Base-by-base conservation (phyloP, 2,329 filamentous ascomycete species). In the Akanthomyces dipterigenus region DNA sequence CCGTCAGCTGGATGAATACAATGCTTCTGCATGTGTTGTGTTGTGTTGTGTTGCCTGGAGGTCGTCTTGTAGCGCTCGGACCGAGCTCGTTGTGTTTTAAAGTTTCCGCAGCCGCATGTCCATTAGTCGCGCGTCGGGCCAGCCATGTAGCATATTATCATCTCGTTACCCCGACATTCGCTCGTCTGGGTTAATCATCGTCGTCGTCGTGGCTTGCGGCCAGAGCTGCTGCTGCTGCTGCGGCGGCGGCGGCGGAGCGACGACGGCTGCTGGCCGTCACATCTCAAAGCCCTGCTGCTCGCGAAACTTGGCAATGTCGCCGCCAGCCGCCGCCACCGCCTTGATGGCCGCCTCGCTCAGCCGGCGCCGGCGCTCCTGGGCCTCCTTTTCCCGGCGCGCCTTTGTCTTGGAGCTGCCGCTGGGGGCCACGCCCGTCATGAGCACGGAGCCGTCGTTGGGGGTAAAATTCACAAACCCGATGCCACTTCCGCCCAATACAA, bases 391-490 rank as follows among this genome's bases (percentile, higher is more conserved):
- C 55, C 95, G 79, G 60, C 92, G 79, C n/a, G 91, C 91, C 72
- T 97, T 97, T 9, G 95, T 98, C 82, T 98, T 98, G 66, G 86
- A 90, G 67, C 88, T 92, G 11, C 95, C 95, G 65, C 88, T 93
- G 1, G 93, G 93, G 50, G 95, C 95, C 14, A 99, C 95, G 5
- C 93, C 93, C 8, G 85, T 91, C 74, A 99, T 84, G 48, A 99
- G 87, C 70, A 89, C 85, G 16, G 82, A 78, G 68, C 87, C 88
- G 73, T 99, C 93, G 55, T 82, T 80, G 0, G 91, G 88, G 1
- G 93, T 97, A 75, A 90, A 96, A 74, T 98, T 98, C 65, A 96
- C 90, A 70, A 98, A 98, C 12, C 60, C 63, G 53, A 56, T 60
- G n/a, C 60, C 63, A 53, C 57, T 60, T 70, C 65, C 70, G 68